Percentiles rank a stretch among this genome's conserved stretches.
These are phyloP conservation scores for Actinomortierella wolfii DNA, from an alignment of 371 early-diverging fungal genomes.

Conservation along the genomic window DNA sequence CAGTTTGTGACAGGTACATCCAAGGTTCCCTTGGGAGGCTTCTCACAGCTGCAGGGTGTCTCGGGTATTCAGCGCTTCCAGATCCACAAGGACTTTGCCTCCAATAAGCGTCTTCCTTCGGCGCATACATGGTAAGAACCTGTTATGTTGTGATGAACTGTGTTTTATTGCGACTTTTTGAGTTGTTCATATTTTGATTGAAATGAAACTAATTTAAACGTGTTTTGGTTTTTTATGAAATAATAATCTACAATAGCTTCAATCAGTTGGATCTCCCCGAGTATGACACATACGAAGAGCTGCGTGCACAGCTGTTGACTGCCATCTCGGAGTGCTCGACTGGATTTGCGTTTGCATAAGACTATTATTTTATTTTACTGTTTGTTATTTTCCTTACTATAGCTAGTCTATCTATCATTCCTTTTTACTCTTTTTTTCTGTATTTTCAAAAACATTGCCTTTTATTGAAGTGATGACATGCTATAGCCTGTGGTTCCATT, in stretches of 20 bases:
- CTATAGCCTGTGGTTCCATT: neutral
- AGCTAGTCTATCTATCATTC: neutral
- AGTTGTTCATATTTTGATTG: constrained; percentile 1
- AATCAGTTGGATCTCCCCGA: constrained; percentile 98
- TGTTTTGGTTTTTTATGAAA: constrained; percentile 14
- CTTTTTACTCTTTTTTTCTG: neutral
- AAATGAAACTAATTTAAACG: too few relatives aligned
- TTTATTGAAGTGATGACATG: too few relatives aligned
- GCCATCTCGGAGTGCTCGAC: constrained; percentile 96
- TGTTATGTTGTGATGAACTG: constrained; percentile 3
- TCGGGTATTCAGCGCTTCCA: constrained; percentile 97
- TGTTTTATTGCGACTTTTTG: neutral
- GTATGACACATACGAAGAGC: constrained; percentile 92
- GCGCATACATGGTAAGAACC: constrained; percentile 98
- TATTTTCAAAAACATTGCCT: too few relatives aligned
- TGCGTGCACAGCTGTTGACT: constrained; percentile 83
- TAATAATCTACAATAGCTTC: constrained; percentile 65
- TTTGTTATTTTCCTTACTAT: neutral
- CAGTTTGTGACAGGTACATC: constrained; percentile 99
- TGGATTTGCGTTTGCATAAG: constrained; percentile 90
- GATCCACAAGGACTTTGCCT: constrained; percentile 96
- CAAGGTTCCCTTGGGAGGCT: constrained; percentile 98
- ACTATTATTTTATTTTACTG: neutral
- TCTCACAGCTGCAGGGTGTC: constrained; percentile 92
- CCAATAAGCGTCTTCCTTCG: constrained; percentile 86